Base-by-base conservation (phyloP, 148 eudicot genomes). In the Bassia scoparia region DNA sequence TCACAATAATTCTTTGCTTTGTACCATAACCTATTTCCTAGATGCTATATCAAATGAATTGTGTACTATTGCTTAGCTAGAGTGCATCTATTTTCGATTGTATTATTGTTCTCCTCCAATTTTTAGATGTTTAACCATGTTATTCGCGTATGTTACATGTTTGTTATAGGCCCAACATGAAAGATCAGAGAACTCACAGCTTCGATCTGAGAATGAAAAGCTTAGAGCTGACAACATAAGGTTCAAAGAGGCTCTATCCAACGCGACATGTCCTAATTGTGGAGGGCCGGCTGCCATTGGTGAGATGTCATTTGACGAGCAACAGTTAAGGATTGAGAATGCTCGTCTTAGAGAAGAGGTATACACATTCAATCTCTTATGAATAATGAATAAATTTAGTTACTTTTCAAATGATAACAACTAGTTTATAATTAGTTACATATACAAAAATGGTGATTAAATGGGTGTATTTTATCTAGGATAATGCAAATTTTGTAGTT, bases 281-380 rank as follows among this genome's bases (percentile, higher is more conserved):
- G 97, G 98, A 24, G 92, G 98, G 24, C 95, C 98, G 0, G 95
- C 95, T 30, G 89, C 92, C 38, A 85, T 90, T 56, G 97, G 98
- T 21, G 97, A 93, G 79, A 93, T 93, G 98, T 93, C 98, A 31
- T 93, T 89, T 43, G 98, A 93, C 27, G 98, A 93, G 82, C 98
- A 93, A 76, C 98, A 93, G 61, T 70, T 93, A 75, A 84, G 98
- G 68, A 85, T 93, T 17, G 98, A 93, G 31, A 93, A 93, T 81
- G 89, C 92, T 72, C 94, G 98, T 21, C 79, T 93, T n/a, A 80
- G 92, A 62, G 97, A 93, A 79, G 98, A 93, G 97, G 98, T 93
- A 81, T 29, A 2, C 44, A 18, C 30, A 43, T 2, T 37, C 7
- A 30, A 8, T 18, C 49, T 14, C 37, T 10, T 15, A 27, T 5